Evolutionary conservation across 108 stramenopile species (phyloP), one percentile per base, ranked within the genome.

Genomic region (Bacterosira constricta): DNA sequence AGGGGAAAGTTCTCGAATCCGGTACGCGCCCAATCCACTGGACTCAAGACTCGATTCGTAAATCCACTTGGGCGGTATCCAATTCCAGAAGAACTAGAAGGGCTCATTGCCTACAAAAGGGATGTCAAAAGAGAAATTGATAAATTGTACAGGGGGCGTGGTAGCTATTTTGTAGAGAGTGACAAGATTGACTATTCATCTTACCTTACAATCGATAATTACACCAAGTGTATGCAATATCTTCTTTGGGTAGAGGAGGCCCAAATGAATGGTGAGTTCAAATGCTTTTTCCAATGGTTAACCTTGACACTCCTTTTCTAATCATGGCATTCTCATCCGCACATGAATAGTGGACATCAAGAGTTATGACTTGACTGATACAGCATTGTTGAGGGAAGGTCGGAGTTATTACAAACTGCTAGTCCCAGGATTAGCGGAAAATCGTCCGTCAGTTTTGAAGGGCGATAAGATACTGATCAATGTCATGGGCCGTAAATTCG

Each of bases 401-500:
- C 39, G 58, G 12, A 4, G 51, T 7, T 55, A 37, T 27, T 82
- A 78, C 69, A 46, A 55, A 27, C 17, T 90, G 31, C 31, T 34
- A 0, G 81, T 86, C 12, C 74, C 83, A 10, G 86, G 89, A 21
- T 25, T 90, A 39, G 89, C 86, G 9, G 85, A 90, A 60, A 69
- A 69, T 31, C 69, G 86, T 11, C 89, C 86, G 8, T 84, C 83
- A 35, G 85, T 90, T 0, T 55, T 90, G 21, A 69, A 71, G 10
- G 86, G 89, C 15, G 86, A 90, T 67, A 73, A 75, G 10, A 73
- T 90, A 10, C 8, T 66, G 21, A 59, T 83, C 12, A 36, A 13
- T 12, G 80, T 67, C 29, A 25, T 11, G 3, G 72, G 69, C n/a
- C 29, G 57, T 5, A 72, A 75, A 10, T 82, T 79, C 51, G 44